Base-by-base conservation (phyloP, 2,329 filamentous ascomycete species). In the Albophoma yamanashiensis region DNA sequence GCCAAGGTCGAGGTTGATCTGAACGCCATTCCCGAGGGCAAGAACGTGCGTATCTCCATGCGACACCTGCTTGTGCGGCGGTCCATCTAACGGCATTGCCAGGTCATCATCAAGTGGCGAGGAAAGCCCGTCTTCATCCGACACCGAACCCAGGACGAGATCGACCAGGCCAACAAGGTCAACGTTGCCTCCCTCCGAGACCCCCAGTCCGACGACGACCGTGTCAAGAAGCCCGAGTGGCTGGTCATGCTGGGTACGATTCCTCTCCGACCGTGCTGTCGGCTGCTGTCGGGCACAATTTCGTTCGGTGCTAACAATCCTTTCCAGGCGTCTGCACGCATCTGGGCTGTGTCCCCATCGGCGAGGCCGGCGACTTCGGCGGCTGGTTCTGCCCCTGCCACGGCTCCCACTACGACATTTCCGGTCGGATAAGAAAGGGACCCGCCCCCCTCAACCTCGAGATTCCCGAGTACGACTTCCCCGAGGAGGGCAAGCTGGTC, bases 361-460 rank as follows among this genome's bases (percentile, higher is more conserved):
- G 95, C 73, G 94, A 99, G 83, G 91, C 94, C 66, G 94, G 94
- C 76, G 95, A 99, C 79, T 99, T 82, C 73, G 94, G 94, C 75
- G 94, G 94, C 74, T 99, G 94, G 94, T 99, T 99, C 89, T 99
- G 94, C 84, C 94, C 94, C 67, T 99, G 94, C 89, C 94, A 99
- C 86, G 94, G 94, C 78, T 97, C 92, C 69, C 94, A 99, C 84
- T 99, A 99, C 86, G 94, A 99, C 77, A 97, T 99, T 77, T 97
- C 92, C 66, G 94, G 94, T 76, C 92, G 94, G 79, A 91, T 96
- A 85, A 88, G 94, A 82, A 97, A 91, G 85, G 94, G 94, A 67
- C 94, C 94, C 65, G 94, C 94, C 64, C 94, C 94, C 67, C 86
- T 99, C 73, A 99, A 99, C 84, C 87, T 99, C 74, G 94, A 97